Conservation (phyloP, 2,329 filamentous ascomycete species). For the Fusarium longipes region DNA sequence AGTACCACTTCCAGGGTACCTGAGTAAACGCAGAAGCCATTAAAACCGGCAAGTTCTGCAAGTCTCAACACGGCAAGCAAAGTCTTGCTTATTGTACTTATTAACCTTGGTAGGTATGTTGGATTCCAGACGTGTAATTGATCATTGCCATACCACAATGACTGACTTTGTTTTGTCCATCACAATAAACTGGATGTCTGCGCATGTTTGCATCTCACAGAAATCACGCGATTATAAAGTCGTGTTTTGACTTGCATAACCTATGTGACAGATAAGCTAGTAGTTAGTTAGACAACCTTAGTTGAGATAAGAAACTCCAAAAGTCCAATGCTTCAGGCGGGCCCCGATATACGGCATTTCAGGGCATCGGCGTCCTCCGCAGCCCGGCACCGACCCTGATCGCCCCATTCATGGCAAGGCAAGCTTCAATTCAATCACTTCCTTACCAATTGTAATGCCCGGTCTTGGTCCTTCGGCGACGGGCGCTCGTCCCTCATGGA, state of each 20-base stretch:
- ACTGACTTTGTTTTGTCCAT: background rate
- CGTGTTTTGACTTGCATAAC: conserved; percentile 1
- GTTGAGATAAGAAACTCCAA: conserved; percentile 28
- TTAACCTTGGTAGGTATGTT: background rate
- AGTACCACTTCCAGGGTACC: background rate
- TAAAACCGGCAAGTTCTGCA: background rate
- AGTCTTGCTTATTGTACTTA: background rate
- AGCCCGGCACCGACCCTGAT: conserved; percentile 41
- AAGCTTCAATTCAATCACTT: conserved; percentile 28
- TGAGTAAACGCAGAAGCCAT: background rate
- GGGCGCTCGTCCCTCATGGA: conserved; percentile 38
- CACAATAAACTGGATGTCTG: background rate
- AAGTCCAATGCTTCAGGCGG: conserved; percentile 30
- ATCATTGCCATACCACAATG: background rate
- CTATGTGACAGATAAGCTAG: conserved; percentile 26
- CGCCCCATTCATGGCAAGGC: conserved; percentile 41
- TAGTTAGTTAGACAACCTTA: conserved; percentile 11
- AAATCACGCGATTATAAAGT: conserved; percentile 35
- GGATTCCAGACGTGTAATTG: background rate
- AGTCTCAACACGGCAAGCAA: background rate
- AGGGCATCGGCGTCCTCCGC: conserved; percentile 47
- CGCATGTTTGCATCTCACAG: conserved; percentile 4
- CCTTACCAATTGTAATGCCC: conserved; percentile 22
- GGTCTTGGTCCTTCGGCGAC: conserved; percentile 32
- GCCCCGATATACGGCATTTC: conserved; percentile 30